A percentile compares a stretch with the other conserved stretches of the same genome.
These are phyloP conservation scores for Plantago coronopus DNA, from an alignment of 305 asterid species.

Conservation along the genomic window DNA sequence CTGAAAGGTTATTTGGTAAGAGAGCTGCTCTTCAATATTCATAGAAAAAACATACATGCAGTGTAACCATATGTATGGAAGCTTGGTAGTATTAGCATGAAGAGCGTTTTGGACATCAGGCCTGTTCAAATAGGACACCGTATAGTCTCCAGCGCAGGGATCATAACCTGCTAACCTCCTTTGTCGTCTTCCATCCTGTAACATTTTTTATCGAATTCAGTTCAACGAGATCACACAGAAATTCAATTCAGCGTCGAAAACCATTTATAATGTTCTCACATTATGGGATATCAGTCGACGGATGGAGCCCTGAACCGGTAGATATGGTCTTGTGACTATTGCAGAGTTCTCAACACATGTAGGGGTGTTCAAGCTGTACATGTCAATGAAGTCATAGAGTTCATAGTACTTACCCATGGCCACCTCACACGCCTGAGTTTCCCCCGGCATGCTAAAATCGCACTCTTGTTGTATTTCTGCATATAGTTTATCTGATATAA, in stretches of 20 bases:
- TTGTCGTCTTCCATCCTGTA: too few relatives aligned
- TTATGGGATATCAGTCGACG: constrained; percentile 34
- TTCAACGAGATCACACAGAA: too few relatives aligned
- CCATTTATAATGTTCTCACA: constrained; percentile 46
- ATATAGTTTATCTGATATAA: constrained; percentile 60
- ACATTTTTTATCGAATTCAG: too few relatives aligned
- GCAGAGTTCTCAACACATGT: constrained; percentile 31
- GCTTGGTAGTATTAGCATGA: constrained; percentile 77
- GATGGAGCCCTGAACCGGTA: constrained; percentile 19
- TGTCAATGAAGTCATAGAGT: constrained; percentile 54
- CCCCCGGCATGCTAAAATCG: constrained; percentile 39
- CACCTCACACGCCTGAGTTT: constrained; percentile 27
- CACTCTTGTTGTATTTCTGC: constrained; percentile 38
- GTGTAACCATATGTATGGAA: constrained; percentile 76
- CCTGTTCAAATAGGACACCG: constrained; percentile 66
- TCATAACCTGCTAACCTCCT: constrained; percentile 43
- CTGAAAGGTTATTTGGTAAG: too few relatives aligned
- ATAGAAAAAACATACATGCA: constrained; percentile 52
- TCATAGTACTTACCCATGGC: constrained; percentile 40
- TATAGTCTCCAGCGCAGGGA: constrained; percentile 69
- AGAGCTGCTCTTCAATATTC: too few relatives aligned
- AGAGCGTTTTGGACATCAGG: constrained; percentile 77
- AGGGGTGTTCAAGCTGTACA: constrained; percentile 75
- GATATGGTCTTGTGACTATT: constrained; percentile 19
- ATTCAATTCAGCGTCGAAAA: too few relatives aligned